Conservation (phyloP, 768 basidiomycete genomes). For the Leccinum truebloodii region DNA sequence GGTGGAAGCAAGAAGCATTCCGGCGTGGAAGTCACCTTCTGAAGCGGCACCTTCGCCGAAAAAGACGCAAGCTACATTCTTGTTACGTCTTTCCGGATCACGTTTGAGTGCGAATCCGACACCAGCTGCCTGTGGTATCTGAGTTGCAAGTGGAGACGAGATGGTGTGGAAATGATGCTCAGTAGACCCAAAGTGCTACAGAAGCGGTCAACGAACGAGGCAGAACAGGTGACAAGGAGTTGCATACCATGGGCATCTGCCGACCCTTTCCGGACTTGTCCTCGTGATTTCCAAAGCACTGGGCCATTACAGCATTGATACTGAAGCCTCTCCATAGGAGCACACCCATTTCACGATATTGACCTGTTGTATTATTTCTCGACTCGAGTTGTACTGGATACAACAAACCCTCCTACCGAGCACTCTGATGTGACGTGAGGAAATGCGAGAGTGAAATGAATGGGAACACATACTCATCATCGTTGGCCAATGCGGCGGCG, state of each 20-base stretch:
- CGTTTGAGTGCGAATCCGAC: constrained; percentile 88
- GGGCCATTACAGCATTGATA: constrained; percentile 81
- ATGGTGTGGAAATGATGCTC: constrained; percentile 91
- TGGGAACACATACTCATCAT: constrained; percentile 73
- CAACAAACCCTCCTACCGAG: constrained; percentile 49
- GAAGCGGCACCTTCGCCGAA: constrained; percentile 95
- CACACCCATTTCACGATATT: constrained; percentile 93
- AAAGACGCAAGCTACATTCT: constrained; percentile 82
- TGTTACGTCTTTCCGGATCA: constrained; percentile 63
- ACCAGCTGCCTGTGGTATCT: constrained; percentile 94
- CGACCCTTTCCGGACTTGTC: constrained; percentile 82
- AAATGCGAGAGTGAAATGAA: not conserved
- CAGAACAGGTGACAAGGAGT: not conserved
- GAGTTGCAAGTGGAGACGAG: constrained; percentile 90
- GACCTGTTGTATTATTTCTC: constrained; percentile 46
- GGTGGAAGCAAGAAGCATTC: constrained; percentile 76
- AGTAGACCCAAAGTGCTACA: constrained; percentile 82
- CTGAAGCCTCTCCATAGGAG: constrained; percentile 85
- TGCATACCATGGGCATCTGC: constrained; percentile 88
- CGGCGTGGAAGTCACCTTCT: constrained; percentile 96
- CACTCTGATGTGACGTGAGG: constrained; percentile 49
- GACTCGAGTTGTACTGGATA: not conserved
- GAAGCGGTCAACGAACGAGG: constrained; percentile 9
- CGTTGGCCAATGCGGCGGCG: constrained; percentile 77
- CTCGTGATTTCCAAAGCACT: constrained; percentile 86